phyloP scores from a whole-genome alignment of 2,329 filamentous ascomycete genomes.

The Fusarium sp. region DNA sequence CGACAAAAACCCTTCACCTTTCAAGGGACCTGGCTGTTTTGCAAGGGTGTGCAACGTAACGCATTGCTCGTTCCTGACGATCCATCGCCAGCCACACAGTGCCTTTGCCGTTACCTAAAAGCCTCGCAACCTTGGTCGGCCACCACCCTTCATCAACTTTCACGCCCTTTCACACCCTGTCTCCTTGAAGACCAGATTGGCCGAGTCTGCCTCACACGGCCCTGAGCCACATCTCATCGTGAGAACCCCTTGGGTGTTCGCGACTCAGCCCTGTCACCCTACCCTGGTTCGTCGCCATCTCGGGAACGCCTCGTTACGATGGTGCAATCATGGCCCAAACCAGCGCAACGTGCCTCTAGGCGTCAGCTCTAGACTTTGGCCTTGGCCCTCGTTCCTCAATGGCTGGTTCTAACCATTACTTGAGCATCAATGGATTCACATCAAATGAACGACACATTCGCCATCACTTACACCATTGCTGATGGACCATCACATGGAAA shows the following conservation, averaged over 20 bases:
- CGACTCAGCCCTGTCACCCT: constrained; percentile 25
- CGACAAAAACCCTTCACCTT: constrained; percentile 10
- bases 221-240: constrained; percentile 4
- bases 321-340: constrained; percentile 34
- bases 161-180: constrained; percentile 9
- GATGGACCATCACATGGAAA: constrained; percentile 7
- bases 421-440: not conserved
- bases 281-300: constrained; percentile 20
- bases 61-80: constrained; percentile 37
- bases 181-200: not conserved
- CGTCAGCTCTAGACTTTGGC: constrained; percentile 1
- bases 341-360: constrained; percentile 35
- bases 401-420: not conserved
- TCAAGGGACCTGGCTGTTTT: constrained; percentile 11
- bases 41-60: constrained; percentile 29
- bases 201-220: not conserved
- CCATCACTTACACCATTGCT: constrained; percentile 27
- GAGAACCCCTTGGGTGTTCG: constrained; percentile 20
- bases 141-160: not conserved
- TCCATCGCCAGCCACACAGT: constrained; percentile 29
- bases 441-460: constrained; percentile 3
- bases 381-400: constrained; percentile 12
- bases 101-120: constrained; percentile 31
- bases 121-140: not conserved
- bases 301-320: constrained; percentile 12